Base-by-base conservation (phyloP, 2,329 filamentous ascomycete species). In the Lachnellula occidentalis region DNA sequence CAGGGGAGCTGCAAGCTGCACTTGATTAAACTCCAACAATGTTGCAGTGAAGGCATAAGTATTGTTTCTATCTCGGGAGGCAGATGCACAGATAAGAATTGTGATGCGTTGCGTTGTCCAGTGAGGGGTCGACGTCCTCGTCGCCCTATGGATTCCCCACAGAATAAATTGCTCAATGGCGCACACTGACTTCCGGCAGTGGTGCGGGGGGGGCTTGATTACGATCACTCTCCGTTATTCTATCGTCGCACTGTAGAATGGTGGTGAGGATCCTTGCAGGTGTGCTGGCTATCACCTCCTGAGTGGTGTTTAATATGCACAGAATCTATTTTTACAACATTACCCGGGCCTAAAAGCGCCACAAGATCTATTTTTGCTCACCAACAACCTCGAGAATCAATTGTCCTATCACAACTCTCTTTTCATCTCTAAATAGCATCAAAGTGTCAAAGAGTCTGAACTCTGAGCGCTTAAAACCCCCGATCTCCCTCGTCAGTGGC, bases 41-140 rank as follows among this genome's bases (percentile, higher is more conserved):
- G 7, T 43, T 43, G 41, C 41, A 43, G 41, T 21, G 22, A 36
- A 15, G 15, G 34, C 42, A 55, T 48, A 34, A 47, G 47, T 45
- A 36, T 47, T 51, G 42, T 46, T 55, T 45, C 53, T 55, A 55
- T 55, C 53, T 51, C 42, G 19, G 41, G 42, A 11, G 27, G 36
- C 39, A 43, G 41, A n/a, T 43, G 41, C 41, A 43, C 19, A 41
- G 37, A 41, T 15, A 14, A 43, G 48, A 51, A 46, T 37, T 43
- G 17, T 31, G 27, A 31, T 31, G 27, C 27, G 27, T 27, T 31
- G 27, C 27, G 27, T 27, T 22, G 43, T 34, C 42, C 12, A 36
- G n/a, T 42, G 34, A 45, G 50, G 19, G 42, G 34, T 41, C 34
- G 49, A 34, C 15, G 8, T 48, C 34, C 53, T 51, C 12, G 15